Conservation (phyloP, 108 stramenopile species). For the Poteriospumella lacustris region DNA sequence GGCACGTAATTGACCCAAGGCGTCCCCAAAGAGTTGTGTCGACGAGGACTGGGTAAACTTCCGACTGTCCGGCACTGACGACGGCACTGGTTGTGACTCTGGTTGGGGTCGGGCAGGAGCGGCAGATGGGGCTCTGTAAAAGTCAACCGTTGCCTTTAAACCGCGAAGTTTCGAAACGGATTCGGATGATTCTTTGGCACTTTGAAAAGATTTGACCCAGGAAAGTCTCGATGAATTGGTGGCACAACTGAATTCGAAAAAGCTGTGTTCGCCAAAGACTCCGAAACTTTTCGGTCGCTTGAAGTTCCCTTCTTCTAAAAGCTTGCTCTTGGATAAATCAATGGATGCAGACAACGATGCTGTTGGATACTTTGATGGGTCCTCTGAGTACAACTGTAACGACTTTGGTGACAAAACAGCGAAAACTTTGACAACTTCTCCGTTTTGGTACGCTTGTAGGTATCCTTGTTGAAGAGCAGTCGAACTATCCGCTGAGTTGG, state of each 20-base stretch:
- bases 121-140: too few species aligned
- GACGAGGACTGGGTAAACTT: too few species aligned
- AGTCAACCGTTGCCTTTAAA: too few species aligned
- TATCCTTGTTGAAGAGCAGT: background rate
- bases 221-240: background rate
- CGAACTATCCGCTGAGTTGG: background rate
- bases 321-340: background rate
- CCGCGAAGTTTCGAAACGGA: too few species aligned
- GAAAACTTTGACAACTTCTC: background rate
- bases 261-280: background rate
- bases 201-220: background rate
- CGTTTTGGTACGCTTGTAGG: background rate
- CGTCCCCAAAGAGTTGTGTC: too few species aligned
- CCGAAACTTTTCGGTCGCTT: slow-evolving; percentile 1
- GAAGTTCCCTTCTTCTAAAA: background rate
- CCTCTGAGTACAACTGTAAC: background rate
- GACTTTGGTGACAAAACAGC: background rate
- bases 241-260: background rate
- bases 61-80: too few species aligned
- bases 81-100: too few species aligned
- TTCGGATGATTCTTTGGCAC: too few species aligned
- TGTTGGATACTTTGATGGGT: background rate
- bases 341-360: background rate
- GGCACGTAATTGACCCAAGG: too few species aligned
- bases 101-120: too few species aligned